A percentile compares a stretch with the other conserved stretches of the same genome.
phyloP scores from a whole-genome alignment of 1,284 basidiomycete genomes.

The Erythrobasidium hasegawianum region DNA sequence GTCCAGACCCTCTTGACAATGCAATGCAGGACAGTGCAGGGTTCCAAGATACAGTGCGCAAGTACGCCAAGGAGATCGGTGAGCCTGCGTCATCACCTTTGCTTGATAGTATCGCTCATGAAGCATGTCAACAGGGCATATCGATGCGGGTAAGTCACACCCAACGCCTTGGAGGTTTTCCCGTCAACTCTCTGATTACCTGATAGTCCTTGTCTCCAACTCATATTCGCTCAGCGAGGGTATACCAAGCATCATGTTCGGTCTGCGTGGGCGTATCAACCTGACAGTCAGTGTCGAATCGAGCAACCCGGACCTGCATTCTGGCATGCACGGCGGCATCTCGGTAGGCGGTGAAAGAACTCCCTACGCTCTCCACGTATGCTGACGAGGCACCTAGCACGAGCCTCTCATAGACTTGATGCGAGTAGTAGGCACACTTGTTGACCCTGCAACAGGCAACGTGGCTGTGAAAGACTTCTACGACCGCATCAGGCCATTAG shows the following conservation, averaged over 20 bases:
- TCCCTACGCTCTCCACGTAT: not conserved
- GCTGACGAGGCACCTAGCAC: constrained; percentile 7
- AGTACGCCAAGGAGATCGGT: constrained; percentile 75
- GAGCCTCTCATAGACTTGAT: constrained; percentile 56
- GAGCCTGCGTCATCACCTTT: constrained; percentile 46
- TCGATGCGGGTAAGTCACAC: constrained; percentile 23
- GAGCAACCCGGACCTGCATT: constrained; percentile 69
- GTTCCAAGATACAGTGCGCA: constrained; percentile 69
- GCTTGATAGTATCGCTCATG: not conserved
- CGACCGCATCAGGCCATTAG: constrained; percentile 51
- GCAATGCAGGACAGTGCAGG: constrained; percentile 65
- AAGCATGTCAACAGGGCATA: constrained; percentile 1
- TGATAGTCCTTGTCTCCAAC: constrained; percentile 56
- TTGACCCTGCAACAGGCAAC: constrained; percentile 54
- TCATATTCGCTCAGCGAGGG: constrained; percentile 96
- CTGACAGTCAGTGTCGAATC: constrained; percentile 63
- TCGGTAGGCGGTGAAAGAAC: constrained; percentile 60
- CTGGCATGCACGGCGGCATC: constrained; percentile 86
- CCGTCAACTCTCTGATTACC: too few relatives aligned
- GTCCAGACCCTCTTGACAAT: too few relatives aligned
- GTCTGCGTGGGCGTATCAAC: constrained; percentile 72
- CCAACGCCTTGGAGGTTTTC: too few relatives aligned
- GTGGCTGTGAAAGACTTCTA: constrained; percentile 82
- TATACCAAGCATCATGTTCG: constrained; percentile 92
- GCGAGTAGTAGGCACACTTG: constrained; percentile 69